Percentiles rank a stretch among this genome's conserved stretches.
phyloP scores from a whole-genome alignment of 345 rosid species.

The Cardamine chenopodiifolia region DNA sequence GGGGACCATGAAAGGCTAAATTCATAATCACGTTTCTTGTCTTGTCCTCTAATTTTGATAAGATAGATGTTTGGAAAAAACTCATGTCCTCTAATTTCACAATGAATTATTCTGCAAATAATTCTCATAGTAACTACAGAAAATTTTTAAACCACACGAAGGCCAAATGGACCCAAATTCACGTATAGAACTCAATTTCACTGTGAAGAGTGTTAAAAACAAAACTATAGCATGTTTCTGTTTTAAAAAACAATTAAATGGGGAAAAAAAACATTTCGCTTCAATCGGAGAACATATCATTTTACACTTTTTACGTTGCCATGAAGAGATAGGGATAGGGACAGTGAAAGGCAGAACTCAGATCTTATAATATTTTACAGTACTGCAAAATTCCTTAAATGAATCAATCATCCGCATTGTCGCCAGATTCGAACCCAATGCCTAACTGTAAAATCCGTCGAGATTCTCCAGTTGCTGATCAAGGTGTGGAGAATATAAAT shows the following conservation, averaged over 20 bases:
- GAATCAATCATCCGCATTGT: not conserved
- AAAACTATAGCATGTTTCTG: not conserved
- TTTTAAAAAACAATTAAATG: not conserved
- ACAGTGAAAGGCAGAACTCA: constrained; percentile 13
- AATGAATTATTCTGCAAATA: too few relatives aligned
- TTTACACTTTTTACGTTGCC: not conserved
- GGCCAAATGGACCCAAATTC: not conserved
- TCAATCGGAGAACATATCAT: constrained; percentile 19
- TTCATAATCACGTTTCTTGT: not conserved
- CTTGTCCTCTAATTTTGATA: not conserved
- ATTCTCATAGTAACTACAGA: not conserved
- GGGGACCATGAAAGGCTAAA: not conserved
- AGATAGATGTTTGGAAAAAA: too few relatives aligned
- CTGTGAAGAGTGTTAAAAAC: too few relatives aligned
- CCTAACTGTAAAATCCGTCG: constrained; percentile 25
- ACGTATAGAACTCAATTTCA: too few relatives aligned
- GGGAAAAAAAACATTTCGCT: not conserved
- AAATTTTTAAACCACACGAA: not conserved
- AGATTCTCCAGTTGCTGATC: constrained; percentile 14
- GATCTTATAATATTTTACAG: constrained; percentile 19
- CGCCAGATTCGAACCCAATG: constrained; percentile 26
- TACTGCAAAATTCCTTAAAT: constrained; percentile 20
- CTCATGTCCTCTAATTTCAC: too few relatives aligned
- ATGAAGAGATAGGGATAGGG: not conserved
- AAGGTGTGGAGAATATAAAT: constrained; percentile 11